Base-by-base conservation (phyloP, 1,284 basidiomycete species). In the Ganoderma resinaceum region DNA sequence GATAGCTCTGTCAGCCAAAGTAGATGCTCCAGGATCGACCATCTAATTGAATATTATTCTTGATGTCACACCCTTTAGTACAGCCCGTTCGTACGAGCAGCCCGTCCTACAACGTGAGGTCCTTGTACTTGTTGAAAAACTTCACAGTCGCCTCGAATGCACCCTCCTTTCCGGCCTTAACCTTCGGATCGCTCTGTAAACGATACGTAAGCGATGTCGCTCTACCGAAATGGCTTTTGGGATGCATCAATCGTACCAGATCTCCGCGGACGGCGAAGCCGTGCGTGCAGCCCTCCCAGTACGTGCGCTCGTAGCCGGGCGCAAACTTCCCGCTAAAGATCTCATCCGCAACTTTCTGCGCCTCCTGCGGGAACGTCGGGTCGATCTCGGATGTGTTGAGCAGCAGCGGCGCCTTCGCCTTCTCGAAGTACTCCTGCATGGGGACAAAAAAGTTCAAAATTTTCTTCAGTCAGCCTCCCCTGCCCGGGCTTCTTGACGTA, bases 331-430 rank as follows among this genome's bases (percentile, higher is more conserved):
- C 70, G 8, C 37, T 57, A 9, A 69, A 23, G 7, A 69, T 49
- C 37, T 65, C 63, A 43, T 72, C 67, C 38, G 67, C 70, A 18
- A 59, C 66, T 43, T 49, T 66, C 33, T 67, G 67, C 1, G 70
- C 63, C 35, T 72, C 70, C 29, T 7, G 38, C 58, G 70, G 66
- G 64, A 72, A 72, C 42, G 23, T n/a, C 11, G 49, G 26, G 38
- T 69, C 70, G 5, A 26, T 46, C 61, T 67, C 70, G 80, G 89
- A 90, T 43, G 83, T 85, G 79, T 91, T 90, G 77, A 91, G 86
- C 33, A 91, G 82, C 9, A 92, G 80, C 31, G 90, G 89, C 0
- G 82, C 85, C 67, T 84, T 86, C 61, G 87, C 82, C 26, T 68
- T 69, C 11, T 70, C 66, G 68, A 85, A 52, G 77, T 88, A 86